Conservation (phyloP, 225 moss, liverwort and hornwort species). For the Straminergon stramineum region DNA sequence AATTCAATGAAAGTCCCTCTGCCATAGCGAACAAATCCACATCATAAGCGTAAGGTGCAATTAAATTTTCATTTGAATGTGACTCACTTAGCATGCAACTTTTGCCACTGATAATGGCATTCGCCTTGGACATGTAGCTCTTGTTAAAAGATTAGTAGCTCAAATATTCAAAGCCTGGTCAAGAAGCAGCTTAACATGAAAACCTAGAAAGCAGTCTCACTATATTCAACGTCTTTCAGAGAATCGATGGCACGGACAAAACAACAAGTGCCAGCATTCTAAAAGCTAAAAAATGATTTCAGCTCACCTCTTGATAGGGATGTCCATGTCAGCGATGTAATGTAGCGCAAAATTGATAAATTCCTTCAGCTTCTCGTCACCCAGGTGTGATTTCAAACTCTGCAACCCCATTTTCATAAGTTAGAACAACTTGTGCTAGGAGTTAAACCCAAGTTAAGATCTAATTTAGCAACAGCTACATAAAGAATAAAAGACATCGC, state of each 20-base stretch:
- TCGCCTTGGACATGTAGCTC: not conserved
- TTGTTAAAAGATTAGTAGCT: not conserved
- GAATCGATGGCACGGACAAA: not conserved
- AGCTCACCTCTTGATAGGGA: conserved; percentile 83
- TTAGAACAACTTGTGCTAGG: not conserved
- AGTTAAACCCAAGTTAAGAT: not conserved
- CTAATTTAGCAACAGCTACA: not conserved
- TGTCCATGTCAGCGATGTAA: conserved; percentile 88
- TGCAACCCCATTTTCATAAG: conserved; percentile 8
- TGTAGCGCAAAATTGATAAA: conserved; percentile 76
- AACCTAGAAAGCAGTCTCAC: not conserved
- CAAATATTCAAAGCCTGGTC: not conserved
- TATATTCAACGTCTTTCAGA: not conserved
- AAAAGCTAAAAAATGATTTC: not conserved
- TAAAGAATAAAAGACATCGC: not conserved
- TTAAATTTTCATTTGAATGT: not conserved
- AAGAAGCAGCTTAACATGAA: not conserved
- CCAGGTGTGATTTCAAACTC: conserved; percentile 73
- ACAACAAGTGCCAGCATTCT: not conserved
- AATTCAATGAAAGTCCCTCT: conserved; percentile 94
- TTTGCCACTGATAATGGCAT: not conserved
- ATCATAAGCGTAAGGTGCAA: not conserved
- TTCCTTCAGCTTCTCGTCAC: conserved; percentile 76
- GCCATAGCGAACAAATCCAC: not conserved
- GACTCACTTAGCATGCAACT: not conserved